Conservation (phyloP, 495 filamentous ascomycete species). For the Beverwykella pulmonaria region DNA sequence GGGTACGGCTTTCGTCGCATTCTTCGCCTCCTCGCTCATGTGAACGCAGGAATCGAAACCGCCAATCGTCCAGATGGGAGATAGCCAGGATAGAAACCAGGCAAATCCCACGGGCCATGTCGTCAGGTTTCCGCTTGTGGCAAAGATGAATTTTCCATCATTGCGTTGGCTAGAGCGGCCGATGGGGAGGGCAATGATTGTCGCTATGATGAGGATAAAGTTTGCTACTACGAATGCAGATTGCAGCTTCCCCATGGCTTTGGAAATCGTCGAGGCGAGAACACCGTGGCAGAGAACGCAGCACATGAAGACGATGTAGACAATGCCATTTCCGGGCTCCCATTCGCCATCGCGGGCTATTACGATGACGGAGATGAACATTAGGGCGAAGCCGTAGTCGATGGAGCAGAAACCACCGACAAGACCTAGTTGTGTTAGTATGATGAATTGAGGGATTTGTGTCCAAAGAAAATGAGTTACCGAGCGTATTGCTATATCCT, state of each 20-base stretch:
- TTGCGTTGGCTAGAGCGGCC: conserved; percentile 52
- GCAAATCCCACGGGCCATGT: conserved; percentile 55
- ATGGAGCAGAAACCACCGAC: conserved; percentile 60
- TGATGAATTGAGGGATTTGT: neutral
- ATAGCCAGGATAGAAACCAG: conserved; percentile 68
- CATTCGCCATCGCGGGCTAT: conserved; percentile 66
- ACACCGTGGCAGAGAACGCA: conserved; percentile 62
- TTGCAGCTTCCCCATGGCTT: conserved; percentile 70
- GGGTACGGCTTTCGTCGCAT: conserved; percentile 64
- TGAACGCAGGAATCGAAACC: conserved; percentile 53
- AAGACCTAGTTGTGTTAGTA: conserved; percentile 45
- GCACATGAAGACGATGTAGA: conserved; percentile 66
- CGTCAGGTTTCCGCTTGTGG: conserved; percentile 56
- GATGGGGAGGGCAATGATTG: conserved; percentile 66
- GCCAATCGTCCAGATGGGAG: conserved; percentile 70
- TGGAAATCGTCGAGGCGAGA: conserved; percentile 56
- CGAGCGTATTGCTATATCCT: conserved; percentile 72
- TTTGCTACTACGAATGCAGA: conserved; percentile 65
- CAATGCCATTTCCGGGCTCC: conserved; percentile 59
- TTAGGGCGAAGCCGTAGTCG: conserved; percentile 47
- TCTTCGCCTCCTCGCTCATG: conserved; percentile 67
- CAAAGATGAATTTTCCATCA: conserved; percentile 54
- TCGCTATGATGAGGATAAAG: conserved; percentile 63
- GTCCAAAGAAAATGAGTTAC: neutral
- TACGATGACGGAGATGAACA: conserved; percentile 55